Evolutionary conservation across 305 asterid species (phyloP).

Genomic region (Solanum hybrid): DNA sequence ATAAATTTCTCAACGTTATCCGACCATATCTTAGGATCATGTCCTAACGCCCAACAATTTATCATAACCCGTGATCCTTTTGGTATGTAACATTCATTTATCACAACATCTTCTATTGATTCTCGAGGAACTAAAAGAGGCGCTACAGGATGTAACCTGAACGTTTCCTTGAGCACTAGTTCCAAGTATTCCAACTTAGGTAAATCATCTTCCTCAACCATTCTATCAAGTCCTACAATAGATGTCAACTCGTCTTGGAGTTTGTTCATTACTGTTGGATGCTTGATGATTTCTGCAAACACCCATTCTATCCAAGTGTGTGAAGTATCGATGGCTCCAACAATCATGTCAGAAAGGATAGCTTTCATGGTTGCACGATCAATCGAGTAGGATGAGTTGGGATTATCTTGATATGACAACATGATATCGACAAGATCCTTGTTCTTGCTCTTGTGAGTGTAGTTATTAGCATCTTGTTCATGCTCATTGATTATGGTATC

Average conservation of each 20-base stretch:
- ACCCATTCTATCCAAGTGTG: conserved; percentile 4
- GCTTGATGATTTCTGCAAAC: not conserved
- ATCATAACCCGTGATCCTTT: not conserved
- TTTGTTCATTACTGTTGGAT: not conserved
- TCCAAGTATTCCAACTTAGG: conserved; percentile 7
- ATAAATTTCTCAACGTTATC: not conserved
- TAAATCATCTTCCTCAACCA: conserved; percentile 5
- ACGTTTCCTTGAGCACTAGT: conserved; percentile 1
- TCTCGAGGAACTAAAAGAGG: conserved; percentile 4
- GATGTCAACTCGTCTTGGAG: conserved; percentile 2
- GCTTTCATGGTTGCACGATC: conserved; percentile 6
- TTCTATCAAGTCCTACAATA: not conserved
- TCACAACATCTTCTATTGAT: not conserved
- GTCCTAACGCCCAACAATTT: conserved; percentile 8
- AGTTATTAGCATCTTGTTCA: not conserved
- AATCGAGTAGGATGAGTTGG: not conserved
- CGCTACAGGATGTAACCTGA: conserved; percentile 9
- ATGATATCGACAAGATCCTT: not conserved
- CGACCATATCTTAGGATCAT: conserved; percentile 2
- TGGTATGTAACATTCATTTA: not conserved
- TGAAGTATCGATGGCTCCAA: conserved; percentile 7
- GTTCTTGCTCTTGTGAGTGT: not conserved
- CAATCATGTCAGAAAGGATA: conserved; percentile 2
- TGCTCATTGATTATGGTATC: conserved; percentile 1
- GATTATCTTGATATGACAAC: not conserved